These are phyloP conservation scores for Jacaranda copaia DNA, from an alignment of 257 asterid species.

Conservation along the genomic window DNA sequence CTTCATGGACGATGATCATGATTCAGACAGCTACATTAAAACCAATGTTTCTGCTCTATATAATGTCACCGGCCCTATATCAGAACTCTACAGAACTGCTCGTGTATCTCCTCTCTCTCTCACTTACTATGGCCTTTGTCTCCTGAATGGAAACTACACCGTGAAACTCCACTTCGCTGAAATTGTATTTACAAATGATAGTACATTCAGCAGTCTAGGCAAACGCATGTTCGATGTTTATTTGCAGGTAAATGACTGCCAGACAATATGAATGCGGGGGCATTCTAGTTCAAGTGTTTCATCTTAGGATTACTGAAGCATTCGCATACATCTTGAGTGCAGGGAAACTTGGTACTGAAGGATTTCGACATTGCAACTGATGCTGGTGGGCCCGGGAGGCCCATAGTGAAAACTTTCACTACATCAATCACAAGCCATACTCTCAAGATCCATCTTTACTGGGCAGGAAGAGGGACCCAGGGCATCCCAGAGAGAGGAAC, in stretches of 20 bases:
- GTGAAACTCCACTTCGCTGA: constrained; percentile 89
- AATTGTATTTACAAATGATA: constrained; percentile 72
- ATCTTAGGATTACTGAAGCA: constrained; percentile 33
- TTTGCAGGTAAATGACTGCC: constrained; percentile 65
- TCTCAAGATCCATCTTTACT: constrained; percentile 79
- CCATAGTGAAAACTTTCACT: constrained; percentile 62
- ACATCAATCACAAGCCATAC: constrained; percentile 57
- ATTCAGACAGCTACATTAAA: constrained; percentile 63
- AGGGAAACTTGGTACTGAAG: constrained; percentile 73
- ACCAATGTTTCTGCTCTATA: constrained; percentile 51
- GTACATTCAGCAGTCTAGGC: constrained; percentile 76
- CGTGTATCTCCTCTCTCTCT: constrained; percentile 87
- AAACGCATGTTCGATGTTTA: constrained; percentile 85
- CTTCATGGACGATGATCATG: constrained; percentile 74
- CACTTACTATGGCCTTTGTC: constrained; percentile 87
- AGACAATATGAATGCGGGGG: background rate
- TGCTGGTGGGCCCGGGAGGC: constrained; percentile 83
- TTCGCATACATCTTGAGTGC: constrained; percentile 25
- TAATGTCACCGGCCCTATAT: constrained; percentile 43
- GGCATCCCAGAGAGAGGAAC: constrained; percentile 87
- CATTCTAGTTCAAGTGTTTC: background rate
- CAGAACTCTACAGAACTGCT: constrained; percentile 68
- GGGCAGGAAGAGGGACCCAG: constrained; percentile 93
- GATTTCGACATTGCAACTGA: constrained; percentile 76
- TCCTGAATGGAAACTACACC: constrained; percentile 80